phyloP scores from a whole-genome alignment of 441 rosid species.

The Manihot esculenta region DNA sequence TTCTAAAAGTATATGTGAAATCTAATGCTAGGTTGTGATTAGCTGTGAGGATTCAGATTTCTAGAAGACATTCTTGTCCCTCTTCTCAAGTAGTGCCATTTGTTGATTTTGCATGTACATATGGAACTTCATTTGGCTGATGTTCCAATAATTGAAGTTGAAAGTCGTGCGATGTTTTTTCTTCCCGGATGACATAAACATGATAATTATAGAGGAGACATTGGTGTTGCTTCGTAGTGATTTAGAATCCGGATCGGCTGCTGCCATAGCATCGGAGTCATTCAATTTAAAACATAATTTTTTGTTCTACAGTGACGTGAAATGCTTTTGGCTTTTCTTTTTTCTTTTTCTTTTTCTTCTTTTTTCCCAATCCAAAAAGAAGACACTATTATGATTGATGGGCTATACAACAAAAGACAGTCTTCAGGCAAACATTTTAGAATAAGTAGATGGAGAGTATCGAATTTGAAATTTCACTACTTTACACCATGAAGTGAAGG shows the following conservation, averaged over 20 bases:
- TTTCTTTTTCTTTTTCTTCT: too few relatives aligned
- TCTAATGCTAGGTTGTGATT: slow-evolving; percentile 13
- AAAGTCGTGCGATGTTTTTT: background rate
- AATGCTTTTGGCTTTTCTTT: too few relatives aligned
- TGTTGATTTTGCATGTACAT: background rate
- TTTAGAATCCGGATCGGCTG: background rate
- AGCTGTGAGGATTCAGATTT: background rate
- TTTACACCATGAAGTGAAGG: too few relatives aligned
- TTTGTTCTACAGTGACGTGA: background rate
- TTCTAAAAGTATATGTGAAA: slow-evolving; percentile 14
- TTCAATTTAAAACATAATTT: background rate
- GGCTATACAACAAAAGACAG: too few relatives aligned
- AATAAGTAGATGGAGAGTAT: too few relatives aligned
- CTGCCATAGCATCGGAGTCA: too few relatives aligned
- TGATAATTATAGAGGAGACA: background rate
- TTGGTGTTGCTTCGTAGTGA: background rate
- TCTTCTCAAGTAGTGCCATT: background rate
- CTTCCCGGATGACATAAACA: background rate
- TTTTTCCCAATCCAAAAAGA: too few relatives aligned
- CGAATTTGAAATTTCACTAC: too few relatives aligned
- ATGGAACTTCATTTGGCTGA: background rate
- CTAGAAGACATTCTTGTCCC: background rate
- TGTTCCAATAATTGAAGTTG: background rate
- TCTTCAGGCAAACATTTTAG: too few relatives aligned
- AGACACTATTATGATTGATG: too few relatives aligned